Base-by-base conservation (phyloP, 2,329 filamentous ascomycete genomes). In the Clarireedia sp. region DNA sequence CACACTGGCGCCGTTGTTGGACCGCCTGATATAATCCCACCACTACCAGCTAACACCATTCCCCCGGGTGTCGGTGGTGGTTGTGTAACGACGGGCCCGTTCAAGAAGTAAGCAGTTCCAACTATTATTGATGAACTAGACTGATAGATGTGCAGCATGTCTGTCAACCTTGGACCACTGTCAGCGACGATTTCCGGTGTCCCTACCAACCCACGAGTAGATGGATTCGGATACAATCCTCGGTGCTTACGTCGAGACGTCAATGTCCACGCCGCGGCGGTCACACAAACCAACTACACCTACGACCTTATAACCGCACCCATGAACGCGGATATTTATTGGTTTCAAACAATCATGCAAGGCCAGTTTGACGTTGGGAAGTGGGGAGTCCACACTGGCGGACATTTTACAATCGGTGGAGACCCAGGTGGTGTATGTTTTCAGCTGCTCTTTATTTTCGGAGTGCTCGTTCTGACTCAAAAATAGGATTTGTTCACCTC, bases 51-150 rank as follows among this genome's bases (percentile, higher is more conserved):
- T n/a, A 51, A 63, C 38, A 23, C 71, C 56, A 62, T 67, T 54
- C 75, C 74, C 0, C 74, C 73, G 1, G 52, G 77, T 21, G 73
- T 72, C 1, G 79, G 80, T n/a, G 79, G 79, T 29, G 80, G 79
- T 3, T 82, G 78, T 61, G 71, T 83, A 3, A 70, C 66, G 9
- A 71, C 68, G 1, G 75, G 75, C 1, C 75, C 75, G 2, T 76
- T 77, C 65, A 70, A 65, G 56, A 67, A 76, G 65, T 69, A 55
- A 19, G 48, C 21, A 7, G n/a, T 19, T 45, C n/a, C 26, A 9
- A 2, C 40, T 23, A 10, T 17, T 37, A 23, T 5, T 10, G 14
- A 12, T 9, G 5, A 40, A 38, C 2, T 29, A 55, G 40, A 54
- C 40, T 48, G 38, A 24, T 23, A 21, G 2, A 12, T 16, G 21